Percentiles rank a stretch among this genome's conserved stretches.
Evolutionary conservation across 495 filamentous ascomycete species (phyloP).

Genomic region (Parathielavia hyrcaniae): DNA sequence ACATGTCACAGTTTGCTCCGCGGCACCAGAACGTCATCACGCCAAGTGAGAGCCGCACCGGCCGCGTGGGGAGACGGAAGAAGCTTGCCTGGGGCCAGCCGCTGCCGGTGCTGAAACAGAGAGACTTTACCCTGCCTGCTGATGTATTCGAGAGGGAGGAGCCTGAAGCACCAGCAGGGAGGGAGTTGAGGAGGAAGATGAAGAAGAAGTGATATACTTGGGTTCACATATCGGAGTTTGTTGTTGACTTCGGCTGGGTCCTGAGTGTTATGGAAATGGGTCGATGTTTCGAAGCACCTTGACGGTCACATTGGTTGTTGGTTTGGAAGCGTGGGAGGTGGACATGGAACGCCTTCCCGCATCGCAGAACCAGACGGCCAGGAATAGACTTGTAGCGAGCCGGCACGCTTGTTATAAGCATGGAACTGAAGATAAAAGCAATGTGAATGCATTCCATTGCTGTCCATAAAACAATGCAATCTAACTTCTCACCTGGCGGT

Average conservation of each 20-base stretch:
- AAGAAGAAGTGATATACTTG: constrained; percentile 19
- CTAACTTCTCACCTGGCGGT: not conserved
- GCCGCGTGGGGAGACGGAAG: constrained; percentile 47
- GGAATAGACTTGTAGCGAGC: too few species aligned
- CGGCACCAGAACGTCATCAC: constrained; percentile 70
- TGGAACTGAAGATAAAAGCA: too few species aligned
- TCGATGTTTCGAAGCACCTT: too few species aligned
- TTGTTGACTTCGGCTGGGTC: too few species aligned
- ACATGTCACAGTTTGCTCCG: constrained; percentile 79
- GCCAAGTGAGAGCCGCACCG: constrained; percentile 53
- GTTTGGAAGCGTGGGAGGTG: too few species aligned
- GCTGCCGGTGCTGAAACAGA: constrained; percentile 62
- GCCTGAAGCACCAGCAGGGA: constrained; percentile 58
- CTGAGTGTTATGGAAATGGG: too few species aligned
- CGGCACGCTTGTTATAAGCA: too few species aligned
- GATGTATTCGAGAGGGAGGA: constrained; percentile 64
- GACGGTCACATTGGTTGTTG: too few species aligned
- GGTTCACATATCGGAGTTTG: too few species aligned
- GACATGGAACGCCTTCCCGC: too few species aligned
- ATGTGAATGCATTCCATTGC: too few species aligned
- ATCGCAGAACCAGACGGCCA: too few species aligned
- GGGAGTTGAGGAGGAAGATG: constrained; percentile 40
- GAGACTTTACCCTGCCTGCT: constrained; percentile 67
- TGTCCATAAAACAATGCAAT: not conserved
- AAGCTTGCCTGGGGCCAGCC: constrained; percentile 71